These are phyloP conservation scores for Melanopsichium pennsylvanicum DNA, from an alignment of 1,284 basidiomycete genomes.

Conservation along the genomic window DNA sequence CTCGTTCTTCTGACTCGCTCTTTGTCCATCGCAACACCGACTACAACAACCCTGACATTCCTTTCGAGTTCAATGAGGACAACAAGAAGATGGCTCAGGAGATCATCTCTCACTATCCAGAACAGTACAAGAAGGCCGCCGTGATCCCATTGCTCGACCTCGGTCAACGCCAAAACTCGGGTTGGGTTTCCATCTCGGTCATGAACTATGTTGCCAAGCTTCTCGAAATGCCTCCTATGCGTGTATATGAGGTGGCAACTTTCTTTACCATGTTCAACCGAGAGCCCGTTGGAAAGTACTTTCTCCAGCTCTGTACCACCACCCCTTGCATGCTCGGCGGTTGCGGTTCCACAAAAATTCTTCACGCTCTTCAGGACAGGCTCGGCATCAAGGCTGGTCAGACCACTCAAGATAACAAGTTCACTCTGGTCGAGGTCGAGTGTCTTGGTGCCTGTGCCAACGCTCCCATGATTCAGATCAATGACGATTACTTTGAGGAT, in stretches of 20 bases:
- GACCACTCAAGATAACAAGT: slow-evolving; percentile 93
- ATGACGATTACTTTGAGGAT: slow-evolving; percentile 98
- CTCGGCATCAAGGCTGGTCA: slow-evolving; percentile 86
- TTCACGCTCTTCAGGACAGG: slow-evolving; percentile 83
- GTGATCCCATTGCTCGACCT: slow-evolving; percentile 96
- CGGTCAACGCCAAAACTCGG: slow-evolving; percentile 95
- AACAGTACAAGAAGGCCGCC: slow-evolving; percentile 94
- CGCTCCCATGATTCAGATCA: slow-evolving; percentile 97
- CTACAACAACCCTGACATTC: slow-evolving; percentile 79
- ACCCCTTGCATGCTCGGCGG: slow-evolving; percentile 98
- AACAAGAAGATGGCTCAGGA: slow-evolving; percentile 85
- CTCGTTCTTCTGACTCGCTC: slow-evolving; percentile 57
- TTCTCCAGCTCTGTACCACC: slow-evolving; percentile 98
- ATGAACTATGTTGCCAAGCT: slow-evolving; percentile 95
- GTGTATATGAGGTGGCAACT: slow-evolving; percentile 98
- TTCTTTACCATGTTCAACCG: slow-evolving; percentile 93
- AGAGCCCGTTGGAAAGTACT: slow-evolving; percentile 92
- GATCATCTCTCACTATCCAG: slow-evolving; percentile 90
- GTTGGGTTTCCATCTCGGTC: slow-evolving; percentile 97
- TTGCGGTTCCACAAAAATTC: slow-evolving; percentile 80
- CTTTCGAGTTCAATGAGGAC: slow-evolving; percentile 83
- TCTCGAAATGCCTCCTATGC: slow-evolving; percentile 95
- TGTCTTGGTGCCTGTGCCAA: slow-evolving; percentile 96
- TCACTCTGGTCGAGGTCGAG: slow-evolving; percentile 97
- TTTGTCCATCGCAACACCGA: slow-evolving; percentile 82